Base-by-base conservation (phyloP, 495 filamentous ascomycete species). In the Talaromyces trachyspermus region DNA sequence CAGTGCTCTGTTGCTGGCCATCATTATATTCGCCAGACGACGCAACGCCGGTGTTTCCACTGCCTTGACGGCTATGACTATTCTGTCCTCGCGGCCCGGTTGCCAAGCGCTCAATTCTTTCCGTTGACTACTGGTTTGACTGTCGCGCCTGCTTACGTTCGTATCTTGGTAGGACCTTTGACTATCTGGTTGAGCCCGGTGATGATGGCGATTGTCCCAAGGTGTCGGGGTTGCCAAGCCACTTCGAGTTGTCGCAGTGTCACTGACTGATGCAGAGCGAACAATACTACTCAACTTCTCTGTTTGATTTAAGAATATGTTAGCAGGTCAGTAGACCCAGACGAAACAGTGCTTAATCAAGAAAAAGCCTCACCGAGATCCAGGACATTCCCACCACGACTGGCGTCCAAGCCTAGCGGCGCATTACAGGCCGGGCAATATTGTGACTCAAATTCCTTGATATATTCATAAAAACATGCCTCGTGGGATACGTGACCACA, bases 401-500 rank as follows among this genome's bases (percentile, higher is more conserved):
- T 97, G 4, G 90, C 94, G 66, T 99, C 92, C 39, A 99, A 69
- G 23, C 90, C 89, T 19, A 99, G 66, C 26, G 94, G 89, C 48
- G 88, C 86, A 75, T 95, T 88, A 65, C 92, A 99, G 51, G 88
- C 85, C 29, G 92, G 92, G 64, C 92, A 99, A 62, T 85, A 89
- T 56, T 99, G 89, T 32, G 87, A 88, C 53, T 99, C 94, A 50
- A 87, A 86, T 62, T 95, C 91, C 50, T 88, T 86, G 54, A 99
- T 92, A 58, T 89, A 96, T 66, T 99, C 94, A 66, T 97, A 99
- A 63, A 99, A 99, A 67, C 92, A 99, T 15, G 94, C 94, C 62
- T 97, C 92, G 59, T 99, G 92, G 12, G 91, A 87, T 26, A 99
- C 94, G 62, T 99, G 92, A 9, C 81, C 76, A 64, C 92, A 99